phyloP scores from a whole-genome alignment of 768 basidiomycete species.

The Phallus indusiatus region DNA sequence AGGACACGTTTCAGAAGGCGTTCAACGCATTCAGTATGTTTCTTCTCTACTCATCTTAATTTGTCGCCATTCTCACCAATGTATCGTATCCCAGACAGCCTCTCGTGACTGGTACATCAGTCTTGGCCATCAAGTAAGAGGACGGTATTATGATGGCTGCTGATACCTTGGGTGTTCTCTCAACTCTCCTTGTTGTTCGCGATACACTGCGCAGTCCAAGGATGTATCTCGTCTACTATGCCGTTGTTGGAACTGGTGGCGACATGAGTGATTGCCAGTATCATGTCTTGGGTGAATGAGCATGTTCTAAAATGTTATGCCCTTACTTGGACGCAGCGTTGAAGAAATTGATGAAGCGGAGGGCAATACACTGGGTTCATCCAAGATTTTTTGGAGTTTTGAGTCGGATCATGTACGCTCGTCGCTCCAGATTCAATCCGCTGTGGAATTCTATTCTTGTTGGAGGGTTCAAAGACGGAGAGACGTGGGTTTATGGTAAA shows the following conservation, averaged over 20 bases:
- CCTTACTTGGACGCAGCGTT: conserved; percentile 20
- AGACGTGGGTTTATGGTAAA: conserved; percentile 40
- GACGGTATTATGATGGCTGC: conserved; percentile 98
- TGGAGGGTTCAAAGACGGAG: conserved; percentile 81
- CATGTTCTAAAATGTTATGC: conserved; percentile 23
- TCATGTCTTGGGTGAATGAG: conserved; percentile 70
- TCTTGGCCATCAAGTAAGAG: conserved; percentile 89
- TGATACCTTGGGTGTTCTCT: conserved; percentile 78
- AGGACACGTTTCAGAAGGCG: conserved; percentile 50
- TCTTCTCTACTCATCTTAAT: conserved; percentile 6
- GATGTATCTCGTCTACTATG: conserved; percentile 85
- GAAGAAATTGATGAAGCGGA: conserved; percentile 79
- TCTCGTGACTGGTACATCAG: conserved; percentile 94
- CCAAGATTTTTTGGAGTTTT: conserved; percentile 93
- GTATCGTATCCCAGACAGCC: conserved; percentile 64
- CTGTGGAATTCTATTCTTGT: conserved; percentile 93
- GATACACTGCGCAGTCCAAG: conserved; percentile 72
- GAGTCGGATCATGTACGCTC: conserved; percentile 80
- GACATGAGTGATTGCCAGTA: conserved; percentile 99
- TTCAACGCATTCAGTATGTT: conserved; percentile 78
- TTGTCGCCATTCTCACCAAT: not conserved
- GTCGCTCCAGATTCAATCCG: conserved; percentile 84
- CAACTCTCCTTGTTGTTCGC: not conserved
- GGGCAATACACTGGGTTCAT: conserved; percentile 73
- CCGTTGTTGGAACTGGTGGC: conserved; percentile 85